Base-by-base conservation (phyloP, 805 yeast genomes). In the Isabelozyma gotoi region DNA sequence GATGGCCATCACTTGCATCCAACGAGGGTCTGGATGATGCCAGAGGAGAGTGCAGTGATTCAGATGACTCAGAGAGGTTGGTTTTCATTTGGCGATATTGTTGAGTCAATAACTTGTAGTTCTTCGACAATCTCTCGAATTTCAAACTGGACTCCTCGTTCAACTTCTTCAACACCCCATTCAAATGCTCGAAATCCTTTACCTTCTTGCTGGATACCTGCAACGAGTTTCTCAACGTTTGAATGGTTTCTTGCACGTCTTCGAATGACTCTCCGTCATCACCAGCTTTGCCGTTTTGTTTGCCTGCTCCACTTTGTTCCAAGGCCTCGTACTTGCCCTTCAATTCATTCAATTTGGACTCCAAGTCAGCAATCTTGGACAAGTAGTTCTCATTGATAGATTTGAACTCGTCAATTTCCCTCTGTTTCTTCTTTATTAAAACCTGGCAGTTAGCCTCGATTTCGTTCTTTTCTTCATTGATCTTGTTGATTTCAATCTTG, bases 111-210 rank as follows among this genome's bases (percentile, higher is more conserved):
- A 76, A 53, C 59, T 82, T 85, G 63, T 84, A 85, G 53, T 82
- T 85, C 55, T 83, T 85, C n/a, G 82, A 77, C 38, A 86, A 55
- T 50, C 89, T 73, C 36, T 85, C 87, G 39, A 83, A 67, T 56
- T 86, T 87, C 53, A 80, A 71, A 20, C 74, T 77, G n/a, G 82
- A 63, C 42, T 87, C 94, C 31, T 83, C 88, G 51, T 84, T 84
- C 21, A 82, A 58, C 43, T 69, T 74, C 62, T 81, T 81, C 52
- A 86, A 65, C n/a, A 76, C 70, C 15, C 55, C 53, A 46, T 82
- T 81, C 46, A 78, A 43, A 16, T 63, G 67, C 48, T 85, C 90
- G 38, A 73, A 66, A 29, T 84, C 88, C 17, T 76, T 74, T 18
- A 76, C 63, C 43, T 78, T 80, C 18, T 61, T 63, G 43, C 80